These are phyloP conservation scores for Paraphaeosphaeria sporulosa DNA, from an alignment of 2,329 filamentous ascomycete species.

Conservation along the genomic window DNA sequence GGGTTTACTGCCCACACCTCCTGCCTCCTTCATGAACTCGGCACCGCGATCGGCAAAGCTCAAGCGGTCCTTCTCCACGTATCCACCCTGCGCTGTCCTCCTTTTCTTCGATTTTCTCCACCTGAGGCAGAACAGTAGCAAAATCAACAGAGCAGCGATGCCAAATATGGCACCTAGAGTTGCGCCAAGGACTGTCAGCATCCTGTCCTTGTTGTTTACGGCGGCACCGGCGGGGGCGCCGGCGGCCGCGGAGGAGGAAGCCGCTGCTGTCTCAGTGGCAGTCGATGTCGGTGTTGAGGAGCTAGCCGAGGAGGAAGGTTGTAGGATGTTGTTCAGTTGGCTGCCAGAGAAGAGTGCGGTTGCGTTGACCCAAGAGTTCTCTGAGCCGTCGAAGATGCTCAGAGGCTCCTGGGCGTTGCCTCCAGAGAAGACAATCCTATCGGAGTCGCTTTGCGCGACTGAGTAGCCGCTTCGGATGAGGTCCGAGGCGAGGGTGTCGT, in stretches of 20 bases:
- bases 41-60: constrained; percentile 61
- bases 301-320: constrained; percentile 38
- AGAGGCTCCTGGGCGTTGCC: constrained; percentile 71
- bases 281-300: constrained; percentile 46
- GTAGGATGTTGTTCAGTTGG: constrained; percentile 45
- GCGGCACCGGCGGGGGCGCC: constrained; percentile 36
- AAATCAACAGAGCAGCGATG: constrained; percentile 72
- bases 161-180: constrained; percentile 84
- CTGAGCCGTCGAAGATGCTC: constrained; percentile 76
- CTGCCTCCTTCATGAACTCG: constrained; percentile 61
- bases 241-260: constrained; percentile 39
- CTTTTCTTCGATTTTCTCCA: constrained; percentile 66
- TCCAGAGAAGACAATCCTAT: constrained; percentile 79
- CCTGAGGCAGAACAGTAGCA: constrained; percentile 74
- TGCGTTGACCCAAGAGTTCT: constrained; percentile 82
- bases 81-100: constrained; percentile 66
- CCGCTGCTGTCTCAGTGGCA: constrained; percentile 29
- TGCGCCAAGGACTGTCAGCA: constrained; percentile 74
- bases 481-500: constrained; percentile 74
- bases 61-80: constrained; percentile 54
- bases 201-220: constrained; percentile 56
- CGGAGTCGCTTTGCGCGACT: constrained; percentile 70
- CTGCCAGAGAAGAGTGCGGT: constrained; percentile 65
- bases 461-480: constrained; percentile 72
- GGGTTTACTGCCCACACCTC: constrained; percentile 47